Evolutionary conservation across 345 rosid genomes (phyloP).

Genomic region (Eucalyptus tenuipes): DNA sequence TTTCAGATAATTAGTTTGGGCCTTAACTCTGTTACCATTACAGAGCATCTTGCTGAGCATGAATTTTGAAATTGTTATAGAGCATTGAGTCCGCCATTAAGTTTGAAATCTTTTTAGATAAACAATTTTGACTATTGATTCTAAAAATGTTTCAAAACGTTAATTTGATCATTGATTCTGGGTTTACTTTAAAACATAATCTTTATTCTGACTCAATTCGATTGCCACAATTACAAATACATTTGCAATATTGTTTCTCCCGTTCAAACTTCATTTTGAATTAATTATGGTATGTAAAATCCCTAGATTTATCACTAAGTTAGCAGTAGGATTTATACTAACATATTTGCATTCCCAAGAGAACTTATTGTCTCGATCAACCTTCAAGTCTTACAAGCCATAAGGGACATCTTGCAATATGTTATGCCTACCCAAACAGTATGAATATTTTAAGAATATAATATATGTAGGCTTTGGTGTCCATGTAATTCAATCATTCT

Average conservation of each 20-base stretch:
- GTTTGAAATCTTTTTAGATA: background rate
- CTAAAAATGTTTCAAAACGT: background rate
- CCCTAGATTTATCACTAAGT: too few species aligned
- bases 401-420: background rate
- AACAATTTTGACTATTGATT: background rate
- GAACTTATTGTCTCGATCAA: background rate
- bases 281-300: background rate
- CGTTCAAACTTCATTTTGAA: fast-evolving
- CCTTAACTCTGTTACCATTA: background rate
- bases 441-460: too few species aligned
- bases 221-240: background rate
- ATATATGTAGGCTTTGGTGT: background rate
- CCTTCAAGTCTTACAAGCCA: background rate
- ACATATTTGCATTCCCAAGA: background rate
- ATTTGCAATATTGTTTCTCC: background rate
- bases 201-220: fast-evolving
- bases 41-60: background rate
- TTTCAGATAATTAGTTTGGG: background rate
- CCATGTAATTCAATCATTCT: background rate
- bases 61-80: background rate
- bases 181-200: background rate
- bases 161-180: background rate
- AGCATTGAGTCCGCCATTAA: fast-evolving
- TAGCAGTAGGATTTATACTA: background rate
- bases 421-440: background rate